These are phyloP conservation scores for Fusarium solani-melongenae DNA, from an alignment of 2,329 filamentous ascomycete genomes.

Conservation along the genomic window DNA sequence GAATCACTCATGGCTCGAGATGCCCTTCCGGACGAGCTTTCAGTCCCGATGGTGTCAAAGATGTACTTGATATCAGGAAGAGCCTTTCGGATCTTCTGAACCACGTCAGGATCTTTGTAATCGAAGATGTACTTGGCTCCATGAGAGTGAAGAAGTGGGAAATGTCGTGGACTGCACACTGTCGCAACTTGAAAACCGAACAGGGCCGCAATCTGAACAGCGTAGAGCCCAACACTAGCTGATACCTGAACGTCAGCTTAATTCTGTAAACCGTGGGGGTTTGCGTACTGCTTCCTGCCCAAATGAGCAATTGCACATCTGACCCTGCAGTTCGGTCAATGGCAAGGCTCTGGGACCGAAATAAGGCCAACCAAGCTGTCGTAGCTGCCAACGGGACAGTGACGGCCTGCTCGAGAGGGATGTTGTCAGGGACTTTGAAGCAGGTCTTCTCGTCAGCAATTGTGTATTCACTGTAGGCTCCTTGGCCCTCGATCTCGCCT, in stretches of 20 bases:
- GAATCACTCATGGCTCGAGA: slow-evolving; percentile 42
- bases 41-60: slow-evolving; percentile 55
- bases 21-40: slow-evolving; percentile 44
- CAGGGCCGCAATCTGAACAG: slow-evolving; percentile 48
- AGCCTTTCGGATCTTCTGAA: slow-evolving; percentile 46
- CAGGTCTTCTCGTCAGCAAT: slow-evolving; percentile 53
- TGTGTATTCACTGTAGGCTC: slow-evolving; percentile 52
- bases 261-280: not conserved
- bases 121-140: slow-evolving; percentile 51
- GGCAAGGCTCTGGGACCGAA: slow-evolving; percentile 47
- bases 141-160: slow-evolving; percentile 42
- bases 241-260: not conserved
- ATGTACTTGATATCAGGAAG: slow-evolving; percentile 48
- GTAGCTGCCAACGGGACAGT: slow-evolving; percentile 51
- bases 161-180: slow-evolving; percentile 47
- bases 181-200: slow-evolving; percentile 47
- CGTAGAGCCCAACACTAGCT: slow-evolving; percentile 51
- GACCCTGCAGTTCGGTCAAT: slow-evolving; percentile 35
- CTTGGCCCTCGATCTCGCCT: slow-evolving; percentile 42
- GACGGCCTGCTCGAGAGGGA: slow-evolving; percentile 44
- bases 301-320: slow-evolving; percentile 48
- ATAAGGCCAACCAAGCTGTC: slow-evolving; percentile 52
- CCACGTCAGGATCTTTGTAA: slow-evolving; percentile 50
- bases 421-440: slow-evolving; percentile 48
- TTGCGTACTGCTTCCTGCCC: slow-evolving; percentile 53